Evolutionary conservation across 164 flowering plant species (phyloP), one percentile per base, ranked within the genome.

Genomic region (Magnolia officinalis): DNA sequence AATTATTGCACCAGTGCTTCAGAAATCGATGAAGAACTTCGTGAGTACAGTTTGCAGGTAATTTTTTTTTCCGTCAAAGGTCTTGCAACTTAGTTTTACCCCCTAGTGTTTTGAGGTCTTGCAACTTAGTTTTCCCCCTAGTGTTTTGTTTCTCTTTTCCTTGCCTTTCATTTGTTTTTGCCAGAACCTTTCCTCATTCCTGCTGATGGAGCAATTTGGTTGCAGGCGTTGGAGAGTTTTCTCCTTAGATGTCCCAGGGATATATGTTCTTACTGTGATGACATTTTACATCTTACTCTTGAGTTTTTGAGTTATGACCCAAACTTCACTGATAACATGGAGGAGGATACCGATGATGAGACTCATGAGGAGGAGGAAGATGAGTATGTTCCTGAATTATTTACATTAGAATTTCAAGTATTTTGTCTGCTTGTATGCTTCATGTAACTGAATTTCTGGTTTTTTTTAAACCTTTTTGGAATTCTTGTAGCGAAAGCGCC

Each of bases 21-120:
- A 31, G 99, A 96, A 82, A 90, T 88, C 79, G 98, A 96, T 83
- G 99, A 96, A 82, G 99, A 96, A 85, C 98, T 96, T 80, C 97
- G 98, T 63, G 99, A 96, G 81, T 93, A 94, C 81, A 92, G 98
- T 83, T 87, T 96, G 86, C 99, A 96, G 99, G 99, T 94, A 80
- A n/a, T 4, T 37, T 3, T 37, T 59, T 59, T 59, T 19, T 19
- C 0, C 9, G n/a, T 13, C 18, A 13, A 59, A 59, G 63, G n/a
- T 59, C 63, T 13, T 59, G 45, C 63, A 13, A 21, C 49, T 8
- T 68, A 18, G 71, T 24, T 71, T 71, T 50, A 0, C 49, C 11
- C 4, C 18, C n/a, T 71, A 21, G 37, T 37, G 7, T 23, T 72
- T 68, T 69, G 4, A 59, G 63, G n/a, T 59, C 63, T 13, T 59